Evolutionary conservation across 495 filamentous ascomycete species (phyloP), one percentile per base, ranked within the genome.

Genomic region (Podospora comata): DNA sequence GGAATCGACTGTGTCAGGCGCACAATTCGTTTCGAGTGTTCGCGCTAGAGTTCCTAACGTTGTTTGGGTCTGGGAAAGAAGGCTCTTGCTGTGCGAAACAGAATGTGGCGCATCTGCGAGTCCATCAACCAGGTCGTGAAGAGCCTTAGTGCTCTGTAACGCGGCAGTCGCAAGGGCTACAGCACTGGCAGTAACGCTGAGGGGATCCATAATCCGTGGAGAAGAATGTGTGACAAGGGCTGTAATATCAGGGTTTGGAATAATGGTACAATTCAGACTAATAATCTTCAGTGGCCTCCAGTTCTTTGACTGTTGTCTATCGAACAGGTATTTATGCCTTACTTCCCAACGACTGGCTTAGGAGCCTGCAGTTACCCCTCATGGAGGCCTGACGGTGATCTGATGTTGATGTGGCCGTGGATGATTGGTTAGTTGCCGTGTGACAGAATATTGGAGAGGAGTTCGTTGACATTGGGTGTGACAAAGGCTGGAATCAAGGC

Each of bases 111-210:
- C 64, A 65, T 65, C 55, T 18, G 32, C 54, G 28, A 65, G 64
- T 58, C 64, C 54, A 65, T 59, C 53, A 28, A 65, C 3, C 19
- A 59, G 18, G 55, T 59, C 64, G 55, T 65, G 39, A 59, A 65
- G 54, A 16, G 55, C 64, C 64, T 65, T 65, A n/a, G 54, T 18
- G 64, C 64, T 65, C 28, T 65, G 53, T 54, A 65, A 39, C 64
- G 64, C 54, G 28, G 55, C 54, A 67, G 44, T 62, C 44, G 59
- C 59, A 53, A 67, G 55, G 18, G 55, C 4, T 57, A 57, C 18
- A 3, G 18, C 55, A 57, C 20, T 57, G 20, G 55, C 55, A 57
- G 55, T 57, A 57, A 57, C 20, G 55, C 55, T 57, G 55, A 57
- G 5, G 20, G 55, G 55, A 57, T 57, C 55, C 55, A 57, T 57